Percentiles rank a stretch among this genome's conserved stretches.
phyloP scores from a whole-genome alignment of 2,329 filamentous ascomycete species.

The Aspergillus uvarum region DNA sequence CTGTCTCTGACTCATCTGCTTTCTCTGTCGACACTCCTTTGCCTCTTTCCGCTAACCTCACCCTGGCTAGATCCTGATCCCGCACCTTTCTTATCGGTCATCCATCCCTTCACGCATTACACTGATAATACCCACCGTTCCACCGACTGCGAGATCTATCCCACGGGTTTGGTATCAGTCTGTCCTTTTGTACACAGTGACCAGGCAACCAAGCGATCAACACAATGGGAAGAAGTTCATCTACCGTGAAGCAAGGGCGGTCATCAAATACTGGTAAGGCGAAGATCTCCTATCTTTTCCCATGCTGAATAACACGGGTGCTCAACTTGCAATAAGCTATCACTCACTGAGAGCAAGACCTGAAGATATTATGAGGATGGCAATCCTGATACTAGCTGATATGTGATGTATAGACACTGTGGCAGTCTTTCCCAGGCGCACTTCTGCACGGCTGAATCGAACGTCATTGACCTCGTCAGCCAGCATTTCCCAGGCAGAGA shows the following conservation, averaged over 20 bases:
- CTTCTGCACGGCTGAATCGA: constrained; percentile 24
- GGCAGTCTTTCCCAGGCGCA: constrained; percentile 20
- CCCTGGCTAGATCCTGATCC: background rate
- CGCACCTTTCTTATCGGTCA: background rate
- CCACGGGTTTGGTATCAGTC: background rate
- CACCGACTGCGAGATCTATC: background rate
- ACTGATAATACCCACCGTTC: background rate
- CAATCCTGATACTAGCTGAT: background rate
- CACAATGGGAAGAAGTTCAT: constrained; percentile 15
- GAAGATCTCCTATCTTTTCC: background rate
- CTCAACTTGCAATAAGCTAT: too few relatives aligned
- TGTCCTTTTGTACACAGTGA: background rate
- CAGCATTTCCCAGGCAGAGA: constrained; percentile 13
- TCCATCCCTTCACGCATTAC: background rate
- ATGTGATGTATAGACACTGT: constrained; percentile 1
- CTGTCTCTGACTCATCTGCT: background rate
- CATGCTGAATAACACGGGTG: background rate
- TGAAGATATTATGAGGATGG: background rate
- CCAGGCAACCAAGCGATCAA: background rate
- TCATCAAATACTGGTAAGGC: constrained; percentile 8
- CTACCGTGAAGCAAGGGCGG: constrained; percentile 6
- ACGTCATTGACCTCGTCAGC: constrained; percentile 6
- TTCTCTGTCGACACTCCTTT: background rate
- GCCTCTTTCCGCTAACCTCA: background rate
- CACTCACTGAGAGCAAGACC: background rate